Percentiles rank a stretch among this genome's conserved stretches.
phyloP scores from a whole-genome alignment of 768 basidiomycete genomes.

The Boletus coccyginus region DNA sequence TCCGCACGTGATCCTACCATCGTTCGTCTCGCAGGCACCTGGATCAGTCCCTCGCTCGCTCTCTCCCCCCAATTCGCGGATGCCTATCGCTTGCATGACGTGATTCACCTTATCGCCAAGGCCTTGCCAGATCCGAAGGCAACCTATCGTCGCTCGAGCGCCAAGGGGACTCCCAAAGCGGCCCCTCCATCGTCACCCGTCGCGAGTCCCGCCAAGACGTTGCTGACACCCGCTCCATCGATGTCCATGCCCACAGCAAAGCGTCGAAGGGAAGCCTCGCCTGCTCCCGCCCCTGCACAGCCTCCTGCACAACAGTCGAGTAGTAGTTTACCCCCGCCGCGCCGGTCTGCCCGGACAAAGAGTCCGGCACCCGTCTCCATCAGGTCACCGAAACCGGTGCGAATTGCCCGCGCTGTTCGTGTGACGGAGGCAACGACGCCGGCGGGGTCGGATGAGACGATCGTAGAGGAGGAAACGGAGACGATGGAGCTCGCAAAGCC shows the following conservation, averaged over 20 bases:
- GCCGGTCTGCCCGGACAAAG: slow-evolving; percentile 43
- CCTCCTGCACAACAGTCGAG: slow-evolving; percentile 15
- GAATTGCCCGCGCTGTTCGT: slow-evolving; percentile 21
- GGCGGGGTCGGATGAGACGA: slow-evolving; percentile 58
- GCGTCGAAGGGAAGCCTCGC: slow-evolving; percentile 63
- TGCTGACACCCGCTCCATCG: slow-evolving; percentile 36
- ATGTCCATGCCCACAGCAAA: slow-evolving; percentile 50
- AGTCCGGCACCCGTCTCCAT: slow-evolving; percentile 36
- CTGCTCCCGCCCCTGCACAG: slow-evolving; percentile 23
- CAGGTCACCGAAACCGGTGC: slow-evolving; percentile 35
- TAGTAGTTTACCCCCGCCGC: slow-evolving; percentile 38
- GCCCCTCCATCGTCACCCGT: slow-evolving; percentile 28
- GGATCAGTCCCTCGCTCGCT: slow-evolving; percentile 72
- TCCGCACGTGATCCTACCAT: slow-evolving; percentile 54
- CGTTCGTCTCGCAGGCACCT: slow-evolving; percentile 85
- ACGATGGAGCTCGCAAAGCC: slow-evolving; percentile 56
- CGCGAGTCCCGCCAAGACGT: slow-evolving; percentile 19
- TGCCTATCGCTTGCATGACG: slow-evolving; percentile 57
- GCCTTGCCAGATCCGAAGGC: slow-evolving; percentile 76
- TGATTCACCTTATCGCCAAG: slow-evolving; percentile 64
- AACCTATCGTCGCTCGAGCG: slow-evolving; percentile 71
- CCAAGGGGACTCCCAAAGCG: slow-evolving; percentile 30
- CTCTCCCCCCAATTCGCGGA: slow-evolving; percentile 54
- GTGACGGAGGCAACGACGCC: slow-evolving; percentile 41
- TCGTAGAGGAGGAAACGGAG: slow-evolving; percentile 64